Conservation (phyloP, 768 basidiomycete species). For the Lentinula sp. region DNA sequence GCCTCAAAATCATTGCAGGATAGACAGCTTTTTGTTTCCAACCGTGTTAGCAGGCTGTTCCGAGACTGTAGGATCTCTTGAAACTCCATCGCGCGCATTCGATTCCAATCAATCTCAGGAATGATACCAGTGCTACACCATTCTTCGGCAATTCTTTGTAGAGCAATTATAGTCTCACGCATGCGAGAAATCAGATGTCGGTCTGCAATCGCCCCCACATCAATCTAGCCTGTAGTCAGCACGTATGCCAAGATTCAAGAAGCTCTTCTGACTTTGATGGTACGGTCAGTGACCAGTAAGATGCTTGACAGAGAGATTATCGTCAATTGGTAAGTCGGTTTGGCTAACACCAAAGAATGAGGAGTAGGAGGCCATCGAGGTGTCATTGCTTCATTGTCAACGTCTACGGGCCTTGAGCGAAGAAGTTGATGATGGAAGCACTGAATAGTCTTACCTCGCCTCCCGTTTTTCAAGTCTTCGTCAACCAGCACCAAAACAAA, state of each 20-base stretch:
- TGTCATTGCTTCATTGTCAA: slow-evolving; percentile 48
- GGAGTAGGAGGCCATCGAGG: slow-evolving; percentile 76
- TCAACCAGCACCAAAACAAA: slow-evolving; percentile 70
- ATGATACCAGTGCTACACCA: slow-evolving; percentile 45
- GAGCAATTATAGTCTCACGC: slow-evolving; percentile 43
- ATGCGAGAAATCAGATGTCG: slow-evolving; percentile 57
- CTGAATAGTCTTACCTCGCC: slow-evolving; percentile 35
- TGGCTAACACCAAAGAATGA: slow-evolving; percentile 35
- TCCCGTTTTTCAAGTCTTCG: slow-evolving; percentile 47
- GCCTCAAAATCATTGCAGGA: slow-evolving; percentile 63
- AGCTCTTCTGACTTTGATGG: slow-evolving; percentile 52
- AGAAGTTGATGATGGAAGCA: not conserved
- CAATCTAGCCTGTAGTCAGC: slow-evolving; percentile 41
- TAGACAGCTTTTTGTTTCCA: slow-evolving; percentile 43
- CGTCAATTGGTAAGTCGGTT: slow-evolving; percentile 60
- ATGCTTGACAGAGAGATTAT: slow-evolving; percentile 69
- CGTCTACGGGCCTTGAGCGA: slow-evolving; percentile 34
- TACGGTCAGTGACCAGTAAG: slow-evolving; percentile 61
- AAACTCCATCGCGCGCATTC: slow-evolving; percentile 83
- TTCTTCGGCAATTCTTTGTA: slow-evolving; percentile 48
- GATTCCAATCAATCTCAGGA: slow-evolving; percentile 81
- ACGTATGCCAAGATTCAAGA: slow-evolving; percentile 1
- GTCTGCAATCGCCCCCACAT: slow-evolving; percentile 63
- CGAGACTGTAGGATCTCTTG: slow-evolving; percentile 73
- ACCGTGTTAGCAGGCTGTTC: slow-evolving; percentile 36